Conservation (phyloP, 305 asterid genomes). For the Fraxinus sp. region DNA sequence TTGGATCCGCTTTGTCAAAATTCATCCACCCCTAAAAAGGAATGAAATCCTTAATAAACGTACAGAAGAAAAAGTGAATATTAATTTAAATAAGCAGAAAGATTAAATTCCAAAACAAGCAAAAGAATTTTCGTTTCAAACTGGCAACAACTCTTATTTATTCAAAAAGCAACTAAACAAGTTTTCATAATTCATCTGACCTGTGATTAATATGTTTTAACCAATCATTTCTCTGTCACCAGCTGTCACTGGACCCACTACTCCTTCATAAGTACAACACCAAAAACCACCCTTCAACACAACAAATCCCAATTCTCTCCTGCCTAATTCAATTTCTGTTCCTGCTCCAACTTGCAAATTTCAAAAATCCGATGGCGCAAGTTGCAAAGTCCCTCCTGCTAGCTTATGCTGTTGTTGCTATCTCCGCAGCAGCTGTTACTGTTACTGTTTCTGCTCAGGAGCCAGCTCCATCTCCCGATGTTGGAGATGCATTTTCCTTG, state of each 20-base stretch:
- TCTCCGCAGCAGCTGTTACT: constrained; percentile 31
- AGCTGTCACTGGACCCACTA: constrained; percentile 34
- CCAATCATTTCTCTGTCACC: constrained; percentile 28
- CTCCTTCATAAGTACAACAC: constrained; percentile 24
- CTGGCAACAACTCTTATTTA: neutral
- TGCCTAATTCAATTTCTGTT: neutral
- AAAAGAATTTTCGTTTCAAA: neutral
- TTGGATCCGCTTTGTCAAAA: neutral
- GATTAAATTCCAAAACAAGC: neutral
- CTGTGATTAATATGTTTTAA: neutral
- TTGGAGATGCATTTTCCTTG: constrained; percentile 44
- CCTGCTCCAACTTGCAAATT: neutral
- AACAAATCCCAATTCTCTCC: neutral
- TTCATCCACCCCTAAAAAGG: neutral
- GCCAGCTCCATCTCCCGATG: constrained; percentile 46
- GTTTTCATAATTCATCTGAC: constrained; percentile 13
- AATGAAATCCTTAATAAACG: neutral
- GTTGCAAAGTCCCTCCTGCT: constrained; percentile 23
- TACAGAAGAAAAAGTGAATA: neutral
- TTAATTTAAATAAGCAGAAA: neutral
- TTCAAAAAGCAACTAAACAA: neutral
- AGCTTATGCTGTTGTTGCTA: constrained; percentile 31
- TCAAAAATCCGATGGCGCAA: constrained; percentile 41
- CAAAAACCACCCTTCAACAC: neutral
- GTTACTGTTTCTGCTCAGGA: constrained; percentile 42